phyloP scores from a whole-genome alignment of 2,329 filamentous ascomycete genomes.

The Hymenoscyphus fraxineus region DNA sequence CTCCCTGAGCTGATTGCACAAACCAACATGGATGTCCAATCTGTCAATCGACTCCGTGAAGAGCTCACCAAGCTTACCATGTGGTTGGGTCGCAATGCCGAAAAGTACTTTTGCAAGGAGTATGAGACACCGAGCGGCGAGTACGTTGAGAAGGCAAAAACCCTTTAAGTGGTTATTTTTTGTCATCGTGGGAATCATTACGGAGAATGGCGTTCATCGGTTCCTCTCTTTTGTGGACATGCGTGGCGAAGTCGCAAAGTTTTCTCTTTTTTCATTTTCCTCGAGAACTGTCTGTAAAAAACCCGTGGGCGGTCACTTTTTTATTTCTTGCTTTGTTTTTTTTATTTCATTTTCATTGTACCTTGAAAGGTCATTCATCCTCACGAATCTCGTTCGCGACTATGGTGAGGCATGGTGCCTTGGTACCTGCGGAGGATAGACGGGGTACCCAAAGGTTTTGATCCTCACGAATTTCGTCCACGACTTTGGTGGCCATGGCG shows the following conservation, averaged over 20 bases:
- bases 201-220: constrained; percentile 29
- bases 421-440: neutral
- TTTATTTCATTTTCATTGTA: neutral
- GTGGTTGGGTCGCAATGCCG: constrained; percentile 71
- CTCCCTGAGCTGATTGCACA: constrained; percentile 93
- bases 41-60: constrained; percentile 81
- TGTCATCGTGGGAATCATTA: constrained; percentile 11
- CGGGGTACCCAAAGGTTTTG: no score
- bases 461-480: no score
- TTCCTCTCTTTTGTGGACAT: neutral
- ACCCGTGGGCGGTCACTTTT: neutral
- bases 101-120: constrained; percentile 71
- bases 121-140: constrained; percentile 71
- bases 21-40: constrained; percentile 95
- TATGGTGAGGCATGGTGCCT: neutral
- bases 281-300: neutral
- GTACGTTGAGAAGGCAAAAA: constrained; percentile 63
- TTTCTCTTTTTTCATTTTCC: neutral
- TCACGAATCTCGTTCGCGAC: neutral
- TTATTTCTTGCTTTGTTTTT: no score
- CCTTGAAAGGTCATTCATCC: no score
- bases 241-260: neutral
- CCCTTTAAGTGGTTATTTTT: constrained; percentile 12
- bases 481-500: no score
- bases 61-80: constrained; percentile 82